A percentile compares a stretch with the other conserved stretches of the same genome.
Evolutionary conservation across 1,139 yeast genomes (phyloP).

Genomic region (Pichia sp.): DNA sequence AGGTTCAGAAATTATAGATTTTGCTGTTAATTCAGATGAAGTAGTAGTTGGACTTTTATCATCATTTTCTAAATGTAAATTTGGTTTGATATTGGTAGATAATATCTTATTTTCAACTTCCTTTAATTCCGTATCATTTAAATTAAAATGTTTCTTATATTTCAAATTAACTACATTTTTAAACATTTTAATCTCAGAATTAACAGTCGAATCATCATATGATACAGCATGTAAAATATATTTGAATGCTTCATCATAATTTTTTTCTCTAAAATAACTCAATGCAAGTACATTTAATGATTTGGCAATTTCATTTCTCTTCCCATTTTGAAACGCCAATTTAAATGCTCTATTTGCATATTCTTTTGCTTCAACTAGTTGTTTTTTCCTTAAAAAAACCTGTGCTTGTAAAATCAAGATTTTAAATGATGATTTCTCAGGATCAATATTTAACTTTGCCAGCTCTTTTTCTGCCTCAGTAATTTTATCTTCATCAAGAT

Average conservation of each 20-base stretch:
- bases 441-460: slow-evolving; percentile 27
- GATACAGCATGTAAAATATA: slow-evolving; percentile 46
- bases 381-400: slow-evolving; percentile 48
- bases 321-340: slow-evolving; percentile 47
- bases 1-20: not conserved
- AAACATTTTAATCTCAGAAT: slow-evolving; percentile 41
- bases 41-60: not conserved
- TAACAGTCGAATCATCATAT: slow-evolving; percentile 38
- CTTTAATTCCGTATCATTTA: slow-evolving; percentile 5
- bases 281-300: slow-evolving; percentile 58
- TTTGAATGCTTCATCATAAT: slow-evolving; percentile 41
- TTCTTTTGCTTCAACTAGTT: slow-evolving; percentile 43
- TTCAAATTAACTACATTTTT: slow-evolving; percentile 37
- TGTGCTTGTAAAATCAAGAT: slow-evolving; percentile 9
- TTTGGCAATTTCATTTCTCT: slow-evolving; percentile 46
- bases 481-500: slow-evolving; percentile 34
- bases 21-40: slow-evolving; percentile 19
- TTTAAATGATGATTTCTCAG: slow-evolving; percentile 39
- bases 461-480: slow-evolving; percentile 34
- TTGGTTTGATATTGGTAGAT: slow-evolving; percentile 1
- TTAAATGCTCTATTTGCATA: slow-evolving; percentile 52
- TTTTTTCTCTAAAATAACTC: slow-evolving; percentile 37
- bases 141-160: slow-evolving; percentile 19
- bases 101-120: slow-evolving; percentile 11
- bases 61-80: slow-evolving; percentile 1